These are phyloP conservation scores for Bruguiera sexangula DNA, from an alignment of 345 rosid genomes.

Conservation along the genomic window DNA sequence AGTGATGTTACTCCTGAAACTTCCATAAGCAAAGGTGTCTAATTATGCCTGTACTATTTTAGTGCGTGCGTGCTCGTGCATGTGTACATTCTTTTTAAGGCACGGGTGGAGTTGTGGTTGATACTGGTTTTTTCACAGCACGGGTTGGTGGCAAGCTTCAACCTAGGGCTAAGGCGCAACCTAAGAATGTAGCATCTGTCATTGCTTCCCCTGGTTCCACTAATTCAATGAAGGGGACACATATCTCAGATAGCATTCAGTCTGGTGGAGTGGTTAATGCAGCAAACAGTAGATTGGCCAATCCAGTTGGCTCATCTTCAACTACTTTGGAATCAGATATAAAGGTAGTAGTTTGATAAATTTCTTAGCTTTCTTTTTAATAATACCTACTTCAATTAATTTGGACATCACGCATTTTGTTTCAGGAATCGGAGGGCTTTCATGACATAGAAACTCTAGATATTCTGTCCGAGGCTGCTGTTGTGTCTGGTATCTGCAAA, in stretches of 20 bases:
- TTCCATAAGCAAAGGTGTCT: conserved; percentile 31
- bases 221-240: neutral
- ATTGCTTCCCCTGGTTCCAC: conserved; percentile 1
- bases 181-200: conserved; percentile 14
- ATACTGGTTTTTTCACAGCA: conserved; percentile 7
- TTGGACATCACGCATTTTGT: conserved; percentile 15
- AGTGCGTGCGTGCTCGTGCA: neutral
- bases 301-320: conserved; percentile 4
- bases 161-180: conserved; percentile 15
- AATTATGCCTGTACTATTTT: neutral
- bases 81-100: neutral
- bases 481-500: conserved; percentile 34
- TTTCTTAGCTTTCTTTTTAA: conserved; percentile 12
- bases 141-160: conserved; percentile 27
- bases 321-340: conserved; percentile 30
- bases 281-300: neutral
- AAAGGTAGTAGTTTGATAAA: conserved; percentile 8
- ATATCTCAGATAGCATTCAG: conserved; percentile 2
- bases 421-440: conserved; percentile 38
- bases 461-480: conserved; percentile 28
- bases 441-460: conserved; percentile 40
- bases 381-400: conserved; percentile 8
- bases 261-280: neutral
- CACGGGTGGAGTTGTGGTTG: neutral
- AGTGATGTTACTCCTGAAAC: conserved; percentile 29